A percentile compares a stretch with the other conserved stretches of the same genome.
These are phyloP conservation scores for Centella asiatica DNA, from an alignment of 129 eudicot genomes.

Conservation along the genomic window DNA sequence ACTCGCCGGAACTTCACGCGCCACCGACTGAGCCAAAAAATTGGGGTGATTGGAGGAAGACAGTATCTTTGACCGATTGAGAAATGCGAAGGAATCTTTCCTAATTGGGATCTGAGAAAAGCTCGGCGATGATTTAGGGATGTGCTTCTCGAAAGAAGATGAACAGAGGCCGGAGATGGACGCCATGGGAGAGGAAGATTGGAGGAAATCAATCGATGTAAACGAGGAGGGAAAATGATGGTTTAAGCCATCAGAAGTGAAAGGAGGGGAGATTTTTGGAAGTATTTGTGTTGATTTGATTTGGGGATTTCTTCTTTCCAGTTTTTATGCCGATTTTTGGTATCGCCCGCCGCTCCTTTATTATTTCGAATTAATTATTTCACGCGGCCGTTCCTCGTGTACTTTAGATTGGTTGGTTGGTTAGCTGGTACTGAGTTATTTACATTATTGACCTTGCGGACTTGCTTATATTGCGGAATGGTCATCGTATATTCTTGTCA, in stretches of 20 bases:
- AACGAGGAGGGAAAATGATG: constrained; percentile 25
- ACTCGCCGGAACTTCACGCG: constrained; percentile 42
- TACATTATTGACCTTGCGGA: too few species aligned
- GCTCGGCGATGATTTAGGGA: constrained; percentile 18
- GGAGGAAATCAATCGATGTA: constrained; percentile 15
- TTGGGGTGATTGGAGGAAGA: neutral
- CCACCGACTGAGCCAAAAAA: constrained; percentile 29
- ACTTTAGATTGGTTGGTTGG: neutral
- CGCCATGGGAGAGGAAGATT: constrained; percentile 22
- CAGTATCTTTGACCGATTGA: constrained; percentile 1
- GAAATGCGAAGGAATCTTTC: constrained; percentile 9
- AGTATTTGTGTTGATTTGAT: constrained; percentile 6
- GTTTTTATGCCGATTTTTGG: neutral
- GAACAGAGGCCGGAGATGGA: constrained; percentile 40
- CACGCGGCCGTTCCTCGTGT: neutral
- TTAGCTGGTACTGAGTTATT: too few species aligned
- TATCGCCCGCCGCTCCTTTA: too few species aligned
- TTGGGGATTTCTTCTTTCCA: neutral
- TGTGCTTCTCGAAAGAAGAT: constrained; percentile 20
- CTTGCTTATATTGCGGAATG: too few species aligned
- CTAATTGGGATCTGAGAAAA: neutral
- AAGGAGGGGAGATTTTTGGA: constrained; percentile 35
- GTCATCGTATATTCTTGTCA: too few species aligned
- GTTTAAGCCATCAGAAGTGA: constrained; percentile 18
- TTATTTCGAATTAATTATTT: constrained; percentile 2